Evolutionary conservation across 805 yeast genomes (phyloP).

Genomic region (Wickerhamomyces bisporus): DNA sequence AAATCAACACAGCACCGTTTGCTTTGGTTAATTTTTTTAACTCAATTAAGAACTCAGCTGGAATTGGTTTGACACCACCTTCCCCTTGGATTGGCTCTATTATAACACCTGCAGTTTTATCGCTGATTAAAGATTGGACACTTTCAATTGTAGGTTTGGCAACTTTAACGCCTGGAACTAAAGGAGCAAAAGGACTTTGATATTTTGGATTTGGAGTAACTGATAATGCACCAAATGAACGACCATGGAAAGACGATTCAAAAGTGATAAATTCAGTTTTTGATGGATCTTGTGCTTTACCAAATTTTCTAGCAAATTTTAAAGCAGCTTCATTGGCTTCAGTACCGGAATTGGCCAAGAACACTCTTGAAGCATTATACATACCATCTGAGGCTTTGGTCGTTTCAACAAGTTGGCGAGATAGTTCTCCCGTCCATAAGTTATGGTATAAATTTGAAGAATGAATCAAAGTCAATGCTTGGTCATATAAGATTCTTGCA

Average conservation of each 20-base stretch:
- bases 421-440: constrained; percentile 75
- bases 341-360: constrained; percentile 67
- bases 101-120: constrained; percentile 73
- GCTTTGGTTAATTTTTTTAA: constrained; percentile 63
- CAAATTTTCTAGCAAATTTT: constrained; percentile 78
- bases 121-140: constrained; percentile 41
- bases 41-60: constrained; percentile 55
- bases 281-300: constrained; percentile 45
- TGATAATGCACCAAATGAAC: constrained; percentile 88
- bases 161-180: constrained; percentile 81
- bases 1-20: constrained; percentile 71
- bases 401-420: constrained; percentile 60
- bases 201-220: constrained; percentile 93
- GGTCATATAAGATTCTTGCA: constrained; percentile 65
- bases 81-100: constrained; percentile 98
- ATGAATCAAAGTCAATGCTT: constrained; percentile 70
- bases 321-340: constrained; percentile 80
- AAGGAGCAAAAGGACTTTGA: constrained; percentile 84
- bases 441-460: constrained; percentile 84
- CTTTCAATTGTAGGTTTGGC: constrained; percentile 60
- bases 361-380: constrained; percentile 71
- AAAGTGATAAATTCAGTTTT: constrained; percentile 84
- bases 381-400: constrained; percentile 77
- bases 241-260: constrained; percentile 88
- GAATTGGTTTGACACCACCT: constrained; percentile 82